Evolutionary conservation across 208 protist species (phyloP).

Genomic region (Trypanosoma caninum): DNA sequence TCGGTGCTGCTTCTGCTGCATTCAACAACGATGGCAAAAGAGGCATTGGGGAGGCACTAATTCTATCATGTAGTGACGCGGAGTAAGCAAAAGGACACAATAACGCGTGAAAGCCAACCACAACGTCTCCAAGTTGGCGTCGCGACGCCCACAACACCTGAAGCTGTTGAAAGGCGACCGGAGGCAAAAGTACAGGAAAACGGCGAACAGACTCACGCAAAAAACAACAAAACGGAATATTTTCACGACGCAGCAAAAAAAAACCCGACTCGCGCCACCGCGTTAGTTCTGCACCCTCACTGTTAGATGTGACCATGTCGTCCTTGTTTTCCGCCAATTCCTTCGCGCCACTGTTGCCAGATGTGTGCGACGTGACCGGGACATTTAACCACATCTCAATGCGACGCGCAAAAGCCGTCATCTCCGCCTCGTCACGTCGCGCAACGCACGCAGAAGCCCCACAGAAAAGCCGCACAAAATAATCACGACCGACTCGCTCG

Average conservation of each 20-base stretch:
- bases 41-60: not conserved
- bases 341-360: not conserved
- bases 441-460: not conserved
- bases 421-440: conserved; percentile 3
- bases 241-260: conserved; percentile 61
- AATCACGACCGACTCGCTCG: conserved; percentile 40
- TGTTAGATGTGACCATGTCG: not conserved
- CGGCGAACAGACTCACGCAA: conserved; percentile 52
- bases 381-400: conserved; percentile 11
- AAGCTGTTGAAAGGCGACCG: conserved; percentile 36
- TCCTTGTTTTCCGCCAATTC: not conserved
- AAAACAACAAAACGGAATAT: conserved; percentile 64
- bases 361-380: not conserved
- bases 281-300: conserved; percentile 3
- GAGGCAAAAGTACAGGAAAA: conserved; percentile 52
- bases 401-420: not conserved
- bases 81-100: conserved; percentile 42
- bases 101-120: conserved; percentile 44
- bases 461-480: conserved; percentile 50
- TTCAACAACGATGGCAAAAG: too few relatives aligned
- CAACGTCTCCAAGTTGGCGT: conserved; percentile 51
- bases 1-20: not conserved
- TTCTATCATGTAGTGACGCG: not conserved
- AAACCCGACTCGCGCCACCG: conserved; percentile 32
- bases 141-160: conserved; percentile 55